A percentile compares a stretch with the other conserved stretches of the same genome.
These are phyloP conservation scores for Vitis hybrid DNA, from an alignment of 177 flowering plant genomes.

Conservation along the genomic window DNA sequence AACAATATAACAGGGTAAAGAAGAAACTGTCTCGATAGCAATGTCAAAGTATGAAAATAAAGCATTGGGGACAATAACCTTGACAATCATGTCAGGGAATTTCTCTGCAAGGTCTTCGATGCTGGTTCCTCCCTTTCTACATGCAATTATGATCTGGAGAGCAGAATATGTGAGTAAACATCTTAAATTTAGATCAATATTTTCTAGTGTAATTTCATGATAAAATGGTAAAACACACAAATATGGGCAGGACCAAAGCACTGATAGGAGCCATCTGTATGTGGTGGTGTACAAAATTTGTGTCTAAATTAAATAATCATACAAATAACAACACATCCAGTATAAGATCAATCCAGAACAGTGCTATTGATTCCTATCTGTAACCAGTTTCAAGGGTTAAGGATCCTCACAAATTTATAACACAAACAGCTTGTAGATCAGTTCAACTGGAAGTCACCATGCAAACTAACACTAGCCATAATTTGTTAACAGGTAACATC, in stretches of 20 bases:
- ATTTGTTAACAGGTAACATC: too few species aligned
- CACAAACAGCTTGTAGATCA: too few species aligned
- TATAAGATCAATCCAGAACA: not conserved
- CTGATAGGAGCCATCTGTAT: not conserved
- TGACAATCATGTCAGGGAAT: constrained; percentile 92
- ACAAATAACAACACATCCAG: not conserved
- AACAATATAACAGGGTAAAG: not conserved
- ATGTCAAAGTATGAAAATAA: not conserved
- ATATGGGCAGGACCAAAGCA: not conserved
- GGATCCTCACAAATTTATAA: too few species aligned
- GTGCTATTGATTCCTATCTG: not conserved
- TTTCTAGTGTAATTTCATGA: not conserved
- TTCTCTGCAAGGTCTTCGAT: constrained; percentile 99
- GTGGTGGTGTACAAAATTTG: not conserved
- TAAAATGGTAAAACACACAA: not conserved
- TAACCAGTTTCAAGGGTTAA: not conserved
- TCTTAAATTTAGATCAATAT: constrained; percentile 1
- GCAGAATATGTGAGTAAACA: constrained; percentile 7
- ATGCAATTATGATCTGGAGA: constrained; percentile 85
- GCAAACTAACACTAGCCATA: too few species aligned
- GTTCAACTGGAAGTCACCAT: too few species aligned
- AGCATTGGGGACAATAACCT: constrained; percentile 43
- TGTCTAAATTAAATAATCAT: not conserved
- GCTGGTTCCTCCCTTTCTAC: constrained; percentile 96
- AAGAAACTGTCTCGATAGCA: not conserved